Base-by-base conservation (phyloP, 2,329 filamentous ascomycete genomes). In the Cladophialophora exuberans region DNA sequence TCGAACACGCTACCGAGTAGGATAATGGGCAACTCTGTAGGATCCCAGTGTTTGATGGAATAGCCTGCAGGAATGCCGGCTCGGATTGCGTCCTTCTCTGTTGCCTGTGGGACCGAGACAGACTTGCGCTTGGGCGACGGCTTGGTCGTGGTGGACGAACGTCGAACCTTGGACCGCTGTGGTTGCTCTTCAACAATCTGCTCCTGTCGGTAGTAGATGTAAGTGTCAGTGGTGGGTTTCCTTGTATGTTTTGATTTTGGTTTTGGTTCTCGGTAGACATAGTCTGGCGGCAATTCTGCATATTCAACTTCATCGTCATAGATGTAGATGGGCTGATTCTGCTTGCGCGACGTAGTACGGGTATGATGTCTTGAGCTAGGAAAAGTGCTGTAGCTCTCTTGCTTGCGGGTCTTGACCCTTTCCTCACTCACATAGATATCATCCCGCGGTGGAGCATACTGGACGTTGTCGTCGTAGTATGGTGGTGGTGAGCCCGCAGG, bases 41-140 rank as follows among this genome's bases (percentile, higher is more conserved):
- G 93, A 70, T 99, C 94, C 94, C 94, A 97, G 78, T 97, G 96
- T 81, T 97, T 97, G 70, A 93, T 85, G 22, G 90, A 96, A 77
- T 95, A 99, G 60, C 94, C 93, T 1, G 85, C 73, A 1, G 94
- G 92, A 54, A 99, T 97, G 57, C 84, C 82, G 67, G 78, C 81
- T 25, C 77, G 76, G 58, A 75, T 75, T 55, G 83, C 83, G 63
- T 87, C 84, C 52, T 89, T 87, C 70, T 83, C 83, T 39, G 83
- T 86, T 54, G 85, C 85, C 43, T 73, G 73, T 41, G 75, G 68
- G 5, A 73, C 56, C 11, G 69, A 60, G 10, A 67, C 51, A 10
- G 70, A 67, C 62, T 74, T 75, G 64, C 76, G 69, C 69, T 76
- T 69, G 38, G 65, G 73, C 1, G 73, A 68, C 1, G 74, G 72